Evolutionary conservation across 164 flowering plant genomes (phyloP), one percentile per base, ranked within the genome.

Genomic region (Magnolia changhungtana): DNA sequence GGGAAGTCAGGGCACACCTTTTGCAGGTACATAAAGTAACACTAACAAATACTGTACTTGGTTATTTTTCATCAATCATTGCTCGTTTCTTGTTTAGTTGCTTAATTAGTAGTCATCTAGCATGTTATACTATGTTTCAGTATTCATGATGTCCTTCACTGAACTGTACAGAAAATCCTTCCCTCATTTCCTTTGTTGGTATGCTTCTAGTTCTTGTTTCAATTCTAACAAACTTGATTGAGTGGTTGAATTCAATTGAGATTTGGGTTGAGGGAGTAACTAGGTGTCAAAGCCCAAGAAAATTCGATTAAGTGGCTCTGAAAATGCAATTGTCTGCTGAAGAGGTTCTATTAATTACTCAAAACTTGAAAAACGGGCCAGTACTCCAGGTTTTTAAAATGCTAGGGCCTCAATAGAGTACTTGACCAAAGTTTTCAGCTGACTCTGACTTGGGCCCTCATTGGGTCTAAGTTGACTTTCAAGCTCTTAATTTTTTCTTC

Each of bases 1-100:
- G 84, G 99, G 99, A 77, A 96, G 99, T 83, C 90, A 89, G 80
- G 97, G 95, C 82, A 95, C 98, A 69, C 95, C 98, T 29, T 95
- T 89, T 86, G 91, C 90, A 85, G 98, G 98, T 92, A 78, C 68
- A 79, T 74, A 20, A 37, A 55, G 23, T 20, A 50, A 19, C 45
- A 55, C 14, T 20, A 50, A 19, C 45, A 3, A 37, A 37, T 37
- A 37, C 45, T 37, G 45, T 37, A 37, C 45, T 37, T 37, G 45
- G 45, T n/a, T 19, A 72, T 14, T 55, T 72, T 11, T 72, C 63
- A 19, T 55, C 16, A 16, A 11, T 16, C 18, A 7, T 16, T 71
- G 73, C 18, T 71, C 19, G 9, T 71, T 18, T 50, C 73, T 50
- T 71, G 24, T 49, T 11, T 71, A 55, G 18, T 55, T 37, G 45